A percentile compares a stretch with the other conserved stretches of the same genome.
These are phyloP conservation scores for Helianthus annuus DNA, from an alignment of 129 eudicot species.

Conservation along the genomic window DNA sequence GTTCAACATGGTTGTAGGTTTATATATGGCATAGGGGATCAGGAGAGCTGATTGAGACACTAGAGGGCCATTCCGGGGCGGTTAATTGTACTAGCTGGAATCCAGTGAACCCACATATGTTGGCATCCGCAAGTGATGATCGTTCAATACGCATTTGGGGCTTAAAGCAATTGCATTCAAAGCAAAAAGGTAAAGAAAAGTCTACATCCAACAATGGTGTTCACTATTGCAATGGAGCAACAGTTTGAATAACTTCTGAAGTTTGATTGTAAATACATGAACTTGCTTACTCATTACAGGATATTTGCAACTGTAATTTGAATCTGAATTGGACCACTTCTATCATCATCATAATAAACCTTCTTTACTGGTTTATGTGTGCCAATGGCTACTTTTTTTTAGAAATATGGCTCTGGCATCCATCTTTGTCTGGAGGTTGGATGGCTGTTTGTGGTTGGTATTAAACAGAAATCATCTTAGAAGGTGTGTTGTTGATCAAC, in stretches of 20 bases:
- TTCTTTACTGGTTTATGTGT: constrained; percentile 27
- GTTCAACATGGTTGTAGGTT: constrained; percentile 68
- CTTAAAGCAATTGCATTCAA: constrained; percentile 49
- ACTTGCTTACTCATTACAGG: constrained; percentile 30
- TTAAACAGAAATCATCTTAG: not conserved
- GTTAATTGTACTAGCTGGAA: constrained; percentile 96
- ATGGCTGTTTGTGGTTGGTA: not conserved
- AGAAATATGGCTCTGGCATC: not conserved
- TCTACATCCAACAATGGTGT: constrained; percentile 42
- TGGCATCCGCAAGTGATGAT: constrained; percentile 97
- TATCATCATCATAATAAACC: constrained; percentile 13
- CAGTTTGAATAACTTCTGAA: constrained; percentile 25
- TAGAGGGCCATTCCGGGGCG: constrained; percentile 83
- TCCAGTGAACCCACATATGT: constrained; percentile 83
- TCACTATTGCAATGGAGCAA: constrained; percentile 66
- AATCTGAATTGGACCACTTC: constrained; percentile 22
- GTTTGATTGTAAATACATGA: constrained; percentile 36
- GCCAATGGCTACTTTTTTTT: constrained; percentile 16
- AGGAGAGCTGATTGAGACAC: constrained; percentile 60
- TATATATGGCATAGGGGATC: constrained; percentile 89
- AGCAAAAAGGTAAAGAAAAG: constrained; percentile 35
- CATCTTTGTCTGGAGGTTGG: no score
- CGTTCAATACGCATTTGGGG: constrained; percentile 91
- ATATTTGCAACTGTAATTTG: constrained; percentile 41
- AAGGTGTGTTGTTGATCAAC: no score